Base-by-base conservation (phyloP, 116 monocot species). In the Phalaenopsis hybrid region DNA sequence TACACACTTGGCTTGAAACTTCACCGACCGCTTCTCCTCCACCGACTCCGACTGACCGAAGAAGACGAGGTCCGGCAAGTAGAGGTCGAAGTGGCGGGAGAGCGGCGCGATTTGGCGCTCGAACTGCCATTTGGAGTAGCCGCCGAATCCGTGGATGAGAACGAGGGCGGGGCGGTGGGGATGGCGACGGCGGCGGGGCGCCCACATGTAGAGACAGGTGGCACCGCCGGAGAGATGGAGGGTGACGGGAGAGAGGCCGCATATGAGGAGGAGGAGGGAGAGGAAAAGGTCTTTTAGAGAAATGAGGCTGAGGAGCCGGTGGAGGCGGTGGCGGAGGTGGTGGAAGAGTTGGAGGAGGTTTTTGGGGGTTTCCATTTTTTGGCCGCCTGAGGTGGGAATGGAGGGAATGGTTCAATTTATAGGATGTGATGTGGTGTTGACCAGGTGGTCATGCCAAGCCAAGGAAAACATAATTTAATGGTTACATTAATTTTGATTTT, bases 141-240 rank as follows among this genome's bases (percentile, higher is more conserved):
- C 89, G 72, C 94, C 94, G 84, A 95, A 95, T 51, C 94, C 94
- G 82, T 95, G 94, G 80, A 95, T 13, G 83, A 94, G 90, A 79
- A 94, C 78, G 43, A 95, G 88, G 8, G 84, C 25, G 52, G 86
- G 88, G 9, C 78, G 77, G 5, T 59, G n/a, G 41, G 10, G 83
- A 49, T 75, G 79, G 46, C 78, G 81, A 20, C 48, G 75, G 20
- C 49, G 75, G 55, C 49, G 55, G 74, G 93, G 87, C 69, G 34
- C 45, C 89, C 89, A 86, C 74, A 89, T 21, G 82, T 88, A 89
- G 78, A 89, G 8, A 75, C 77, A 76, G 63, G 89, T 79, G 65
- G 74, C 37, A 45, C 48, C 18, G 70, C 57, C 33, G 81, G 2
- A 20, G 21, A 9, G 23, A 79, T 79, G 59, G 84, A 50, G 6